Evolutionary conservation across 257 asterid genomes (phyloP), one percentile per base, ranked within the genome.

Genomic region (Dorcoceras hygrometricum): DNA sequence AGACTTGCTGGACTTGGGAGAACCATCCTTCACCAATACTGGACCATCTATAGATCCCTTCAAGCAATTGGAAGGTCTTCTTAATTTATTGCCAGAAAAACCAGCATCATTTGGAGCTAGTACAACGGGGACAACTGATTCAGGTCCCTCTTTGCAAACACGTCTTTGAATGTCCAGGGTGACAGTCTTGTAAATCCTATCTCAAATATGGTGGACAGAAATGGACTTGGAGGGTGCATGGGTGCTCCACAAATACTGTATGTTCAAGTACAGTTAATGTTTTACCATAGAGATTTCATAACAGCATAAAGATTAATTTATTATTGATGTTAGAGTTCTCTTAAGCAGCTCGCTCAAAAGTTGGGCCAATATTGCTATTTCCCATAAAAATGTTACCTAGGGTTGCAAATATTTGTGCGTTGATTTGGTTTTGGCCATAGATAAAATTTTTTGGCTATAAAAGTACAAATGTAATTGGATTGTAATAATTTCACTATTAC

Each of bases 1-100:
- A 1, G 97, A 94, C 73, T 85, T 94, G 83, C 85, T 94, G 64
- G 99, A 94, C 85, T 61, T 94, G 80, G 87, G 95, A 1, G 97
- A 94, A 77, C 79, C 89, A 63, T 71, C 87, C 25, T 69, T 66
- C 58, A 66, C 82, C 26, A 80, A 64, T 59, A 70, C 75, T 57
- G 64, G 73, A n/a, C 82, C 87, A 23, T 62, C 80, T 31, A 59
- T 79, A 61, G 99, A 94, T 62, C 99, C 99, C 50, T 94, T 94
- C 80, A 73, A 78, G 83, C 95, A 90, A 70, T 83, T 90, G 80
- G 97, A 88, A 79, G 92, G 95, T 66, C 96, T 94, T 71, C 83
- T 94, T n/a, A 96, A 87, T 51, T 71, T 83, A 24, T 69, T 78
- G 11, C 84, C 79, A 67, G 86, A 79, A 32, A 59, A 78, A 62